Evolutionary conservation across 2,329 filamentous ascomycete species (phyloP).

Genomic region (Penicillium decumbens): DNA sequence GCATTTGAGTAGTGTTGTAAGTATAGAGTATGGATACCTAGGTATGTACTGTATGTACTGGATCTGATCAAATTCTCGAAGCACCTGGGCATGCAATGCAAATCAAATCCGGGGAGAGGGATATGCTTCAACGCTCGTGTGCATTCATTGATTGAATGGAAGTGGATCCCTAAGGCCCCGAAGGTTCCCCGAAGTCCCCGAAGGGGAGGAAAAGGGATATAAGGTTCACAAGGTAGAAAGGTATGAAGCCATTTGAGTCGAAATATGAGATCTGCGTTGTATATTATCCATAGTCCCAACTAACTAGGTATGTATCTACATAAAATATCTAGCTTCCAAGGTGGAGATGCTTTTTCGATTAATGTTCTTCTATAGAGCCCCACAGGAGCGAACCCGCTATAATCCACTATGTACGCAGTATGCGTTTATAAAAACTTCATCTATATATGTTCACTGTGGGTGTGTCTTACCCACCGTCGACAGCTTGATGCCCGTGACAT

Average conservation of each 20-base stretch:
- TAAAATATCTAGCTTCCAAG: neutral
- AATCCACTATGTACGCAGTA: neutral
- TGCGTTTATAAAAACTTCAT: too few species aligned
- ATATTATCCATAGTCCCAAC: too few species aligned
- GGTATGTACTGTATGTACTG: neutral
- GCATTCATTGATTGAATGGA: too few species aligned
- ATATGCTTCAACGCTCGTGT: too few species aligned
- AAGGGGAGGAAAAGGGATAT: neutral
- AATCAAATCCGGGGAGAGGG: too few species aligned
- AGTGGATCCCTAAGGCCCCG: neutral
- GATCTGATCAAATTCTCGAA: neutral
- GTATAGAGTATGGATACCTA: neutral
- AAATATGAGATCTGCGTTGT: neutral
- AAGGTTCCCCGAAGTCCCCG: neutral
- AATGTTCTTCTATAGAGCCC: neutral
- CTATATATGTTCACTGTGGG: neutral
- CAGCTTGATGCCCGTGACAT: constrained; percentile 38
- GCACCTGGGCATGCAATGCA: too few species aligned
- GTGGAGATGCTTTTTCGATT: neutral
- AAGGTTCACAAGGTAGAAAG: neutral
- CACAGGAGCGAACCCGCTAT: neutral
- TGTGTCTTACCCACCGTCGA: neutral
- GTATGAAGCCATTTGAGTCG: neutral
- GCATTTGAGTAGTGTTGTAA: too few species aligned
- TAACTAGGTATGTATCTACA: neutral